Evolutionary conservation across 1,139 yeast genomes (phyloP).

Genomic region (Geotrichum klebahnii): DNA sequence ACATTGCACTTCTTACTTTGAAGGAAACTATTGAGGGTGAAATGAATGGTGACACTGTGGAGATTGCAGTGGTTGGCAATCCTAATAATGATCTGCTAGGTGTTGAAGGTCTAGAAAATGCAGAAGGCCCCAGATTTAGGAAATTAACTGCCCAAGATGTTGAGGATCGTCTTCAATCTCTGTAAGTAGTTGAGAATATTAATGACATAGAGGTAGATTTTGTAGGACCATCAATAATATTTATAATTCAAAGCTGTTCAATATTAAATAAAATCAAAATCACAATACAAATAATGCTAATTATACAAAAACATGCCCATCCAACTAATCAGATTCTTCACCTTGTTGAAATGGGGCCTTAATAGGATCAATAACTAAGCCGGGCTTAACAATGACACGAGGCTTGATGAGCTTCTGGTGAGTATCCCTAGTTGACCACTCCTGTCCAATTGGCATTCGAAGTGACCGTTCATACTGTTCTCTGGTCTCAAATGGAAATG

Average conservation of each 20-base stretch:
- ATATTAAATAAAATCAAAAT: background rate
- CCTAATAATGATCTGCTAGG: conserved; percentile 81
- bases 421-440: conserved; percentile 86
- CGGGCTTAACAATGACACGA: conserved; percentile 77
- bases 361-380: conserved; percentile 85
- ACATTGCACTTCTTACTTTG: conserved; percentile 86
- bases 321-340: conserved; percentile 13
- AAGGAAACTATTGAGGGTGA: conserved; percentile 98
- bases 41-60: conserved; percentile 93
- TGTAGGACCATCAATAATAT: conserved; percentile 4
- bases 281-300: background rate
- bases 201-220: conserved; percentile 8
- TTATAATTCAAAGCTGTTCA: background rate
- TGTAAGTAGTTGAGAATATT: conserved; percentile 42
- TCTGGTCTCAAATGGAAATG: conserved; percentile 86
- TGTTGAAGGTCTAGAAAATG: conserved; percentile 72
- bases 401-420: conserved; percentile 91
- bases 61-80: conserved; percentile 81
- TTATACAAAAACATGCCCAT: background rate
- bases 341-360: conserved; percentile 56
- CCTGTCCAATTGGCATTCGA: conserved; percentile 96
- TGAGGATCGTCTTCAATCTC: conserved; percentile 88
- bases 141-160: conserved; percentile 85
- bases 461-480: conserved; percentile 93
- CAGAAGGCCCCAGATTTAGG: conserved; percentile 81